A percentile compares a stretch with the other conserved stretches of the same genome.
phyloP scores from a whole-genome alignment of 805 yeast species.

The Kuraishia cidri region DNA sequence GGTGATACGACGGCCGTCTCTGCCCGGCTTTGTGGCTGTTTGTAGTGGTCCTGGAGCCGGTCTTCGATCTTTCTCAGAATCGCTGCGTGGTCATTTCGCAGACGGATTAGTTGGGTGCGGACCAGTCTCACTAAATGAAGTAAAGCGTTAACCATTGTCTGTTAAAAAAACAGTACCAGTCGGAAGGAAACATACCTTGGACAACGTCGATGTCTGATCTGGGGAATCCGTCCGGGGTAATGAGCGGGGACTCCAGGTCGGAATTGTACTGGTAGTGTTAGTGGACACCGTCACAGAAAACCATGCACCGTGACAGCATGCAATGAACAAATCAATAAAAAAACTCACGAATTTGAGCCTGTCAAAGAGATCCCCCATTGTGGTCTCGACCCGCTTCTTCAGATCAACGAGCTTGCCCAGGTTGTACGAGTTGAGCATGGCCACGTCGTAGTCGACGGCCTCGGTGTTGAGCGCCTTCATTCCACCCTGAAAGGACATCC shows the following conservation, averaged over 20 bases:
- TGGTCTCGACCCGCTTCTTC: slow-evolving; percentile 30
- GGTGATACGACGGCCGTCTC: too few relatives aligned
- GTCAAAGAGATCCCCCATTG: slow-evolving; percentile 29
- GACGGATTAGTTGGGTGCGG: slow-evolving; percentile 55
- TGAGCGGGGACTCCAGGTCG: slow-evolving; percentile 56
- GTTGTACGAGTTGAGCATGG: slow-evolving; percentile 4
- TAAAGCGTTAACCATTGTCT: too few relatives aligned
- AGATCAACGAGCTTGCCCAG: slow-evolving; percentile 16
- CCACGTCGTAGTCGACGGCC: slow-evolving; percentile 8
- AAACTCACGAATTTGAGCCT: slow-evolving; percentile 7
- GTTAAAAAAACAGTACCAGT: too few relatives aligned
- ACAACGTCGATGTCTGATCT: slow-evolving; percentile 77
- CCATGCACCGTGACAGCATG: slow-evolving; percentile 6
- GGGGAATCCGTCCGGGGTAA: slow-evolving; percentile 78
- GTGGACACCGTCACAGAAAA: too few relatives aligned
- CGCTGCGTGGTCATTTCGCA: slow-evolving; percentile 58
- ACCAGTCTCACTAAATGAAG: slow-evolving; percentile 37
- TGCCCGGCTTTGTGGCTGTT: too few relatives aligned
- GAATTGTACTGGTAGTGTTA: slow-evolving; percentile 25
- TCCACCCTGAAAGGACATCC: slow-evolving; percentile 14
- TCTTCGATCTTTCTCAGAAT: slow-evolving; percentile 37
- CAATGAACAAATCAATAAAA: neutral
- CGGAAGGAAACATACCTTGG: too few relatives aligned
- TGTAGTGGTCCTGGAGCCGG: slow-evolving; percentile 30
- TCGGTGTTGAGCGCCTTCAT: slow-evolving; percentile 11